Evolutionary conservation across 176 grass and related monocot species (phyloP), one percentile per base, ranked within the genome.

Genomic region (Aegilops umbellulata): DNA sequence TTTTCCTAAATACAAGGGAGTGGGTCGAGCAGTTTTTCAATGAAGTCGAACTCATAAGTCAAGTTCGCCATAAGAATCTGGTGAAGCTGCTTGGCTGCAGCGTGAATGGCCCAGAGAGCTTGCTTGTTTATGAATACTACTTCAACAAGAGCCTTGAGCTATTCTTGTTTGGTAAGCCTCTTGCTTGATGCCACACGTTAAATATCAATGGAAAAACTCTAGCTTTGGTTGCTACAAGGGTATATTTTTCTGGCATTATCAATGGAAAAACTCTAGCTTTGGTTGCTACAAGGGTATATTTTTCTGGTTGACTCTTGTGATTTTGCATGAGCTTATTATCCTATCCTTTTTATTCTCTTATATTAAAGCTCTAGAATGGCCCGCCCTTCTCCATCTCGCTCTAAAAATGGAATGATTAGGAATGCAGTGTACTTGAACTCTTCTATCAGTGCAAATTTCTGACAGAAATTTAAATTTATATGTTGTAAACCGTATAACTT

Each of bases 81-180:
- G 92, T 94, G 30, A 97, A 90, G 85, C 79, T 97, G 69, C 82
- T 97, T 80, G 94, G 92, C 58, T 97, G 94, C 78, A 94, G 94
- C 57, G 79, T 97, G 66, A 85, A 89, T 90, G 94, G 92, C 62
- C 94, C 92, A 24, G 94, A 97, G 63, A 94, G 92, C 63, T 87
- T 97, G 60, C 94, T 97, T 89, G 85, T 97, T 35, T 97, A 97
- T 89, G 94, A 97, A 86, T 94, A 90, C 90, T 94, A 94, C 81
- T 83, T 82, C 55, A 97, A 97, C 42, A 94, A 80, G 65, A 97
- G 94, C 77, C 92, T 97, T 46, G 90, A 97, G 75, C 80, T 92
- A 58, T 97, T 97, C 84, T 79, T 97, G 76, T 97, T 97, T 82
- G 88, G 94, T 97, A 87, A 81, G 58, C 13, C 65, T 64, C 74